Evolutionary conservation across 768 basidiomycete genomes (phyloP), one percentile per base, ranked within the genome.

Genomic region (Kwoniella mangroviensis): DNA sequence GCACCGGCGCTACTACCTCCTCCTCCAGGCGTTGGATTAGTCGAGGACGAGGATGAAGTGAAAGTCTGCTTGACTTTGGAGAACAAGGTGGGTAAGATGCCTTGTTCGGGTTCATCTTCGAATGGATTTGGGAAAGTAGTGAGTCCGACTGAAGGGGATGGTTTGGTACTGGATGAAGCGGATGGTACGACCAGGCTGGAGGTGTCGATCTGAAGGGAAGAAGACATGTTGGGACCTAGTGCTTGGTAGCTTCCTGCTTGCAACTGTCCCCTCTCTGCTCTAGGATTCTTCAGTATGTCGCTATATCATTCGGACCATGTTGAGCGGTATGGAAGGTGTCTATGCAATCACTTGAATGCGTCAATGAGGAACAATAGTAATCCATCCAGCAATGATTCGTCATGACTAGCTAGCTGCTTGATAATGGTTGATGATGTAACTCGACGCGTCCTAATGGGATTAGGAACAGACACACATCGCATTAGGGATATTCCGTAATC

Each of bases 61-160:
- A 80, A 80, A 10, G 77, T 78, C 28, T 73, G 73, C 62, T 80
- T 80, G 57, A 80, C 79, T 59, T 77, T 80, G 5, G 79, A 80
- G 3, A 80, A 64, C 11, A 80, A 61, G 4, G 77, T 56, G 0
- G 79, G 79, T n/a, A 80, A 57, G 21, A 78, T 65, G 11, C 79
- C 79, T 54, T 75, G 77, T 65, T 80, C 79, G 13, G 77, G 79
- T 52, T 78, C 79, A 63, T 80, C 79, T 22, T 75, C 73, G 65
- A 78, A 80, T 1, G 77, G 73, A 43, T 78, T 75, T 7, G 79
- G 79, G 61, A 80, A 80, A 4, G 75, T 78, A 3, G 79, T 80
- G 26, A 80, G 69, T n/a, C 63, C 49, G 7, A 53, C 54, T 11
- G 69, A 34, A 10, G 71, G 70, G 9, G 75, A 65, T 42, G 70